Base-by-base conservation (phyloP, 164 flowering plant species). In the Buxus sempervirens region DNA sequence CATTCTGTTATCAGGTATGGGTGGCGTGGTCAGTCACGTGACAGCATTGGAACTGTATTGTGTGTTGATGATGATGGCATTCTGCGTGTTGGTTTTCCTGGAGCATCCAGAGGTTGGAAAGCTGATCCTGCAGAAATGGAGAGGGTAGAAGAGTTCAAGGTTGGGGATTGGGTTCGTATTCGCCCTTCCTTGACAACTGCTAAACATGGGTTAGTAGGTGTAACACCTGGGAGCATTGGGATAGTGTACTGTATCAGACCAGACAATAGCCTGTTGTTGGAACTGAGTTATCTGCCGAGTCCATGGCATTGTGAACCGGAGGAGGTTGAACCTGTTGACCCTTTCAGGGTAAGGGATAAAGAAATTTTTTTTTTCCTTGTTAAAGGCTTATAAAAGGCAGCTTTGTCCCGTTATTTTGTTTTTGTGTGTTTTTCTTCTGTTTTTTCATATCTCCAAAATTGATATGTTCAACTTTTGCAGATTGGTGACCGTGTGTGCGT, bases 81-180 rank as follows among this genome's bases (percentile, higher is more conserved):
- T 57, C 75, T 96, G 49, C 94, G 99, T 59, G 99, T 96, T 73
- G 99, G 99, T 58, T 96, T 96, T 79, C 99, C 98, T 71, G 99
- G 99, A 79, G 99, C 99, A 62, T 96, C 99, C 45, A 82, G 99
- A 75, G 99, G 99, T 69, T 96, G 98, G 98, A 92, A 96, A 77
- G 99, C 99, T 76, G 99, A 96, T 75, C 99, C 99, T 73, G 96
- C 99, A 59, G 99, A 96, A 77, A 96, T 96, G 99, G 95, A 93
- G 78, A 84, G 98, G 69, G 98, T 96, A 66, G 98, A 96, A 77
- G 99, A 96, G 77, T 96, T 81, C 77, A 93, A 89, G 78, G 98
- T 96, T 70, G 99, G 99, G 63, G 99, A 96, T 63, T 96, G 99
- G 99, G 99, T 90, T 69, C 88, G 98, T 38, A 88, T 93, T 61